phyloP scores from a whole-genome alignment of 1,139 yeast genomes.

The Debaryomyces sp. region DNA sequence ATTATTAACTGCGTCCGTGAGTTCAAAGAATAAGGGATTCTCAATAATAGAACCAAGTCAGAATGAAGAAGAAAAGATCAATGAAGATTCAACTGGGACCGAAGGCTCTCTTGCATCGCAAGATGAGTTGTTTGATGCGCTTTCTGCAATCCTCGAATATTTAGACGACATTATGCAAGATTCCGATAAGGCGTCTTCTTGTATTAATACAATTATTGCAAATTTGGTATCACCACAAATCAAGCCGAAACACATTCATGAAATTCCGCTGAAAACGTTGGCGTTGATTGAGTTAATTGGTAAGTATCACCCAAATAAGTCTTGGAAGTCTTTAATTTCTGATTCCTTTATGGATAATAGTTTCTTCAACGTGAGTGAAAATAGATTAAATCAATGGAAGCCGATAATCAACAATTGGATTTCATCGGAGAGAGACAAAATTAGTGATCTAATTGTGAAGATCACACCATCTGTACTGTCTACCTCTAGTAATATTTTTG shows the following conservation, averaged over 20 bases:
- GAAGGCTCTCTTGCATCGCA: conserved; percentile 11
- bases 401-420: conserved; percentile 59
- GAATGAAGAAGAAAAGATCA: conserved; percentile 13
- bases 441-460: conserved; percentile 55
- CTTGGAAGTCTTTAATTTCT: conserved; percentile 54
- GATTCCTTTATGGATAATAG: conserved; percentile 56
- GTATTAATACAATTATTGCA: conserved; percentile 47
- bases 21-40: conserved; percentile 17
- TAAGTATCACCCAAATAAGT: conserved; percentile 36
- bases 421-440: conserved; percentile 56
- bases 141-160: conserved; percentile 40
- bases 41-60: conserved; percentile 1
- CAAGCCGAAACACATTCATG: conserved; percentile 39
- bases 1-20: conserved; percentile 42
- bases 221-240: conserved; percentile 48
- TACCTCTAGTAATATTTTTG: conserved; percentile 62
- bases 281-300: conserved; percentile 44
- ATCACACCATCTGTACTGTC: conserved; percentile 52
- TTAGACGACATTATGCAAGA: conserved; percentile 52
- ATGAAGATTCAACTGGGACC: conserved; percentile 7
- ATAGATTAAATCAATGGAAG: conserved; percentile 49
- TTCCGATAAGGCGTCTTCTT: conserved; percentile 49
- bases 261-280: conserved; percentile 36
- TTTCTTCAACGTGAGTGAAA: conserved; percentile 40
- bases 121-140: conserved; percentile 42